Evolutionary conservation across 1,284 basidiomycete species (phyloP), one percentile per base, ranked within the genome.

Genomic region (Ustilago esculenta): DNA sequence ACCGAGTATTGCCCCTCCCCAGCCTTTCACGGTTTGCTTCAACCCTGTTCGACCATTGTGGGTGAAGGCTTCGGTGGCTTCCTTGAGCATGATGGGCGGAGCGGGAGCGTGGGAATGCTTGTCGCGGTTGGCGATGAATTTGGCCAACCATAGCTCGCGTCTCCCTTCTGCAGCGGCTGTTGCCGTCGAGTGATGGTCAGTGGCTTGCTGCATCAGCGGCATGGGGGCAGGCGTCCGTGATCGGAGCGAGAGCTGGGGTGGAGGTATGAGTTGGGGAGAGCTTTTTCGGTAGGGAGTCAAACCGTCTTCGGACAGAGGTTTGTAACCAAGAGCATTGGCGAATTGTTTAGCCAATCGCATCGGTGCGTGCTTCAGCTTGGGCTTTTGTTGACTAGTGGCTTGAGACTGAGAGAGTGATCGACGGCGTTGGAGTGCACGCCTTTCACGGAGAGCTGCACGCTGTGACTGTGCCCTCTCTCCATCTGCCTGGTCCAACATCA

Each of bases 61-160:
- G 2, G 40, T 23, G 15, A 9, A 12, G 17, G 32, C 41, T 41
- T 40, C 43, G 20, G 52, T 41, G 0, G 42, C 48, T 23, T 51
- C 56, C n/a, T 57, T 47, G 12, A 6, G 27, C 27, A n/a, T n/a
- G n/a, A n/a, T n/a, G n/a, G n/a, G n/a, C n/a, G n/a, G n/a, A n/a
- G n/a, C n/a, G n/a, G n/a, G n/a, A n/a, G n/a, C n/a, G n/a, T 9
- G n/a, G 33, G n/a, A 6, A 20, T 27, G 10, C 39, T 37, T 25
- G 42, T 52, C 52, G 14, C 60, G 53, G 6, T 30, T 49, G 3
- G 63, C 63, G 20, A 66, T 33, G 18, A 59, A 46, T 25, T 55
- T 66, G 3, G 63, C 51, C 23, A 66, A 24, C 63, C 63, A 66
- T 9, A 66, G 34, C 34, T 66, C 55, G 14, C 63, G 36, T 11